A percentile compares a stretch with the other conserved stretches of the same genome.
phyloP scores from a whole-genome alignment of 768 basidiomycete species.

The Clavaria fumosa region DNA sequence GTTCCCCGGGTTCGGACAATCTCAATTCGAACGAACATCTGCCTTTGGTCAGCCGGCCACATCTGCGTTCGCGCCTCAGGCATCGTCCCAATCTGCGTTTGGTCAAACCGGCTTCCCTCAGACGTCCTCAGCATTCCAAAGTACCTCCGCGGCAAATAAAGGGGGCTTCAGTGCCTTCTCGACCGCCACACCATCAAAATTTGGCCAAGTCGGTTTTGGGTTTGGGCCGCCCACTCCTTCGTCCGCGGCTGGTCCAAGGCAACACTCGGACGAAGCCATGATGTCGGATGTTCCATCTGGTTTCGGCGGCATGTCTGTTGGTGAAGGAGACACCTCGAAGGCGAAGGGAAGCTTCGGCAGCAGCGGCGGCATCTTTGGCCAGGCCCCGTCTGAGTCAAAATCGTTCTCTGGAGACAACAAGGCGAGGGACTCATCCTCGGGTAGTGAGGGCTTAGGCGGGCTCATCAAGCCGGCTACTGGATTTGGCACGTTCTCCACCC shows the following conservation, averaged over 20 bases:
- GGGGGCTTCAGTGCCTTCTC: constrained; percentile 14
- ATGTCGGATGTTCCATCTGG: constrained; percentile 19
- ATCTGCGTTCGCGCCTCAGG: constrained; percentile 6
- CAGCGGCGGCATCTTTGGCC: too few species aligned
- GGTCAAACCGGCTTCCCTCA: too few species aligned
- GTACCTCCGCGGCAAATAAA: too few species aligned
- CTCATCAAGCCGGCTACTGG: constrained; percentile 11
- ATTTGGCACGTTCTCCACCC: constrained; percentile 7
- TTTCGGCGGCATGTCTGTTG: constrained; percentile 20
- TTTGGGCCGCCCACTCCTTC: constrained; percentile 5
- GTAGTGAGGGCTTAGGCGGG: not conserved
- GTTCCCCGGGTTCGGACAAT: constrained; percentile 10
- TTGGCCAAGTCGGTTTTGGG: constrained; percentile 10
- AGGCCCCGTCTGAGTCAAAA: too few species aligned
- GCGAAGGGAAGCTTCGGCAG: too few species aligned
- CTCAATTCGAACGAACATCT: constrained; percentile 19
- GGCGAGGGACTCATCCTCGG: too few species aligned
- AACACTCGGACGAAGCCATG: constrained; percentile 5
- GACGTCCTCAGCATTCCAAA: too few species aligned
- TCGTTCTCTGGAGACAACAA: too few species aligned
- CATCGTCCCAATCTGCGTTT: too few species aligned
- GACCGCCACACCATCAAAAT: constrained; percentile 2
- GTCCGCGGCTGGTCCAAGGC: not conserved
- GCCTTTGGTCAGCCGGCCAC: constrained; percentile 16
- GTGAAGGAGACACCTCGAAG: too few species aligned